Evolutionary conservation across 441 rosid species (phyloP), one percentile per base, ranked within the genome.

Genomic region (Bruguiera hainesii): DNA sequence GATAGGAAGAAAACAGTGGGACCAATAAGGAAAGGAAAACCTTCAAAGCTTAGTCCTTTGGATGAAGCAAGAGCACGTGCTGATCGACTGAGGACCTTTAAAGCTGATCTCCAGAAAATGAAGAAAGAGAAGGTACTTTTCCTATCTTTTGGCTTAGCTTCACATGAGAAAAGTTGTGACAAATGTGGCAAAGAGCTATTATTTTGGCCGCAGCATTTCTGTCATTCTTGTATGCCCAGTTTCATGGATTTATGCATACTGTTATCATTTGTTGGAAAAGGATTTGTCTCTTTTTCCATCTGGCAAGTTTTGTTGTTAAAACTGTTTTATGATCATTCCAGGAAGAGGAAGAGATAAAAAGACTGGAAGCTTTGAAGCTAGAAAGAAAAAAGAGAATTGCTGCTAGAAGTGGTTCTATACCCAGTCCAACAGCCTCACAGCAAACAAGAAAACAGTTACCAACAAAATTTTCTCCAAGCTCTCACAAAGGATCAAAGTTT

Each of bases 61-160:
- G 99, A 95, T 65, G 98, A 92, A 83, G 98, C 99, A 65, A 85
- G 66, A 76, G 97, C 88, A 21, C 97, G 98, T 26, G 99, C 99
- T 66, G 98, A 95, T 75, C 87, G 78, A 78, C 88, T 95, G 63
- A 90, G 98, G 77, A 80, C 73, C 60, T 92, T 78, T 71, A 95
- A 95, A 81, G 95, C 96, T 76, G 98, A 92, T 73, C 90, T 94
- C 66, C 91, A 85, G 89, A 92, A 92, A 83, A 65, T 92, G 81
- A 95, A 90, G 84, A 92, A 90, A 78, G 95, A 92, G 74, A 90
- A 87, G 94, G 98, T 89, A 71, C 60, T 63, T 65, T 66, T n/a
- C 56, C 42, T 52, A 35, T 49, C 39, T 55, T 11, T n/a, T 70
- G 61, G 37, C 61, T 28, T 64, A 30, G 61, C 50, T 68, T 39